Conservation (phyloP, 1,284 basidiomycete species). For the Wallemia hederae region DNA sequence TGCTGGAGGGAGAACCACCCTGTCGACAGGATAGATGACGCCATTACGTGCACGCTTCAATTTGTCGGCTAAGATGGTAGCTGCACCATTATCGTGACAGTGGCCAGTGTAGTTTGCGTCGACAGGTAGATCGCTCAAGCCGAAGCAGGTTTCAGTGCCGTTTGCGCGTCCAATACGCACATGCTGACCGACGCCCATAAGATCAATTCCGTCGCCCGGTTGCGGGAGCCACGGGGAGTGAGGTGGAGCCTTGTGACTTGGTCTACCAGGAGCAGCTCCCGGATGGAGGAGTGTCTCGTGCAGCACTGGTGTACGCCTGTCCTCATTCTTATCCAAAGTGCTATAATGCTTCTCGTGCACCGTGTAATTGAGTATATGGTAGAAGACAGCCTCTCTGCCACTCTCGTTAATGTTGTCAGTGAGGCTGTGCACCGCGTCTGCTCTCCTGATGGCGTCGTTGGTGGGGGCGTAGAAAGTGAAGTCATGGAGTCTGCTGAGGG, state of each 20-base stretch:
- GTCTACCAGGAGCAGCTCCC: background rate
- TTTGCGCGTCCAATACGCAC: background rate
- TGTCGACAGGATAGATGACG: slow-evolving; percentile 39
- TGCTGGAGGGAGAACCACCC: slow-evolving; percentile 44
- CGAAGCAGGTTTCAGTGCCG: background rate
- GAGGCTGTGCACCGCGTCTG: slow-evolving; percentile 2
- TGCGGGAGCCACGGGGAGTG: background rate
- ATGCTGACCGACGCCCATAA: background rate
- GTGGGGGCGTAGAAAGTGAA: slow-evolving; percentile 82
- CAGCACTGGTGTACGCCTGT: slow-evolving; percentile 3
- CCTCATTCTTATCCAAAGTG: slow-evolving; percentile 11
- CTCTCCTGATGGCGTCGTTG: slow-evolving; percentile 47
- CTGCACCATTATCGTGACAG: background rate
- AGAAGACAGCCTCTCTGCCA: slow-evolving; percentile 70
- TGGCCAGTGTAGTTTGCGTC: background rate
- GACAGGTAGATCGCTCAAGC: background rate
- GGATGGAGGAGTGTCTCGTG: background rate
- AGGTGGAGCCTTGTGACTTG: background rate
- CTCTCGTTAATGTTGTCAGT: slow-evolving; percentile 57
- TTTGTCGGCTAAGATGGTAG: slow-evolving; percentile 25
- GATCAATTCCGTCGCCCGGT: background rate
- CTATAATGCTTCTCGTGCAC: slow-evolving; percentile 20
- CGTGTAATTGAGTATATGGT: slow-evolving; percentile 73
- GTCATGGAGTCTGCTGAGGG: slow-evolving; percentile 52
- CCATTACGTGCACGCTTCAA: slow-evolving; percentile 38